Percentiles rank a stretch among this genome's conserved stretches.
These are phyloP conservation scores for Dendrobium nobile DNA, from an alignment of 106 monocot genomes.

Conservation along the genomic window DNA sequence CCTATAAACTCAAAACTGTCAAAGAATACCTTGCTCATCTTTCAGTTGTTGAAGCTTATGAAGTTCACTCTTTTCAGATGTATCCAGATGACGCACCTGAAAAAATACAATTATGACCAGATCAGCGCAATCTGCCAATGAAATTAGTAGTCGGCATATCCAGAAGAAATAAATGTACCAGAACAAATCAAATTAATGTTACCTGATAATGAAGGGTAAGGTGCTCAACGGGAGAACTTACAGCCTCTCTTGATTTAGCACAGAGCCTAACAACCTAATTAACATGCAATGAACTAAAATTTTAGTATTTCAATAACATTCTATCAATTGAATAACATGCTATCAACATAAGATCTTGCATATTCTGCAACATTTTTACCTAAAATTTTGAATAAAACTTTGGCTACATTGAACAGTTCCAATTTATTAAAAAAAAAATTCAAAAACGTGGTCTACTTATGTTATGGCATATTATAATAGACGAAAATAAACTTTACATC, in stretches of 20 bases:
- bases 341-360: too few relatives aligned
- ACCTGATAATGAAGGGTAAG: conserved; percentile 99
- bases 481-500: too few relatives aligned
- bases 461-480: too few relatives aligned
- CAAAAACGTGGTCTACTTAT: too few relatives aligned
- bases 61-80: conserved; percentile 98
- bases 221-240: conserved; percentile 97
- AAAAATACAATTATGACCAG: background rate
- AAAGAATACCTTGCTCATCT: conserved; percentile 75
- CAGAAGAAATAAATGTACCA: background rate
- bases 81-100: conserved; percentile 94
- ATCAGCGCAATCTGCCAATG: background rate
- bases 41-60: conserved; percentile 93
- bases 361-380: too few relatives aligned
- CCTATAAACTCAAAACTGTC: background rate
- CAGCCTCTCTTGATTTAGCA: conserved; percentile 99
- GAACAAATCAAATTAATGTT: background rate
- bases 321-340: background rate
- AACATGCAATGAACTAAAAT: background rate
- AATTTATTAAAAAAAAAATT: too few relatives aligned
- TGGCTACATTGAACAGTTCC: too few relatives aligned
- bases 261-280: conserved; percentile 94
- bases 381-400: too few relatives aligned
- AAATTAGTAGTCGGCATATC: background rate
- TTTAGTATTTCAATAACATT: background rate